Evolutionary conservation across 768 basidiomycete genomes (phyloP).

Genomic region (Strobilomyces echinocephalus): DNA sequence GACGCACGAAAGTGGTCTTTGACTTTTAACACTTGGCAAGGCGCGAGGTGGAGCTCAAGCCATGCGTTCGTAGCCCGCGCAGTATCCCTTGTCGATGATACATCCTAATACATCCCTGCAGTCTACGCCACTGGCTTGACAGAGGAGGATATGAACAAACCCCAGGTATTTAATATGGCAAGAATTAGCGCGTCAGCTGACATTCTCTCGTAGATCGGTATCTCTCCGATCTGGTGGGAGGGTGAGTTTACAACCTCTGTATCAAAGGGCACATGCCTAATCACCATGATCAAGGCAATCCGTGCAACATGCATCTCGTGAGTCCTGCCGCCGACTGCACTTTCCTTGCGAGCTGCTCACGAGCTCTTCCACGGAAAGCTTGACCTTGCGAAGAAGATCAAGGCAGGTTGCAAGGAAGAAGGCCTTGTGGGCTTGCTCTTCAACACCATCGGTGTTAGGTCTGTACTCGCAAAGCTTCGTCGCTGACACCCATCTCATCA

Average conservation of each 20-base stretch:
- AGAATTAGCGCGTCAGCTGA: constrained; percentile 5
- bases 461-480: constrained; percentile 9
- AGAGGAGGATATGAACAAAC: constrained; percentile 79
- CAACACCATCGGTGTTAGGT: constrained; percentile 85
- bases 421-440: constrained; percentile 78
- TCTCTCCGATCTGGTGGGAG: constrained; percentile 91
- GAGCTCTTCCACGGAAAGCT: constrained; percentile 42
- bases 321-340: constrained; percentile 14
- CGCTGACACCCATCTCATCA: not conserved
- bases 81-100: not conserved
- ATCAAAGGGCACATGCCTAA: not conserved
- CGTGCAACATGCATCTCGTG: constrained; percentile 81
- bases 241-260: constrained; percentile 37
- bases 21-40: constrained; percentile 26
- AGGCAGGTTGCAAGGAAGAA: constrained; percentile 77
- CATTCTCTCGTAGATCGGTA: constrained; percentile 58
- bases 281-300: constrained; percentile 53
- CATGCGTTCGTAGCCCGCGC: constrained; percentile 57
- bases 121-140: constrained; percentile 77
- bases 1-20: not conserved
- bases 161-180: constrained; percentile 49
- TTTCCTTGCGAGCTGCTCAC: not conserved
- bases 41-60: constrained; percentile 75
- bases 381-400: constrained; percentile 73
- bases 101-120: constrained; percentile 1